These are phyloP conservation scores for Pseudoneurospora amorphoporcata DNA, from an alignment of 495 filamentous ascomycete species.

Conservation along the genomic window DNA sequence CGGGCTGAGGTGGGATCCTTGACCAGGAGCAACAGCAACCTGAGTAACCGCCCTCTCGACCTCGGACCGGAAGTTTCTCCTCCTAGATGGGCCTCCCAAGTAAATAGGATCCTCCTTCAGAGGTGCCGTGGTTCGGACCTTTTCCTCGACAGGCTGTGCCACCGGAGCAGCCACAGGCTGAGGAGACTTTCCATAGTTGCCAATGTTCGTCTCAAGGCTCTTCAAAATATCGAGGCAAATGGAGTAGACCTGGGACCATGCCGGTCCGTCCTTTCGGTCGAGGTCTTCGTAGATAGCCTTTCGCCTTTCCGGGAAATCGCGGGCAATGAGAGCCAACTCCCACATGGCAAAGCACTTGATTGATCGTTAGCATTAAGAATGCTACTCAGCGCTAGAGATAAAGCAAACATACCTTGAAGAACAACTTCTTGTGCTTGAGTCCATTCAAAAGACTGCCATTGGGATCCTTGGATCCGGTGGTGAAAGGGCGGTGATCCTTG, in stretches of 20 bases:
- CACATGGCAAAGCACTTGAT: slow-evolving; percentile 72
- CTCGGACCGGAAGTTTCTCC: slow-evolving; percentile 32
- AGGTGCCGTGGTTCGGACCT: slow-evolving; percentile 29
- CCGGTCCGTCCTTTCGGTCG: slow-evolving; percentile 65
- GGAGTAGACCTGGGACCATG: slow-evolving; percentile 68
- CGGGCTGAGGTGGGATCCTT: slow-evolving; percentile 34
- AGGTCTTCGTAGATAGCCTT: slow-evolving; percentile 83
- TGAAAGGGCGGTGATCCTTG: slow-evolving; percentile 75
- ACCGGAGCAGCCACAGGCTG: slow-evolving; percentile 19
- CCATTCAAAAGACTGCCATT: slow-evolving; percentile 84
- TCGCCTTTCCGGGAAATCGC: slow-evolving; percentile 59
- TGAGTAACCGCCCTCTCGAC: slow-evolving; percentile 44
- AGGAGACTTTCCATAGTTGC: slow-evolving; percentile 43
- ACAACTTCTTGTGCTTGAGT: slow-evolving; percentile 60
- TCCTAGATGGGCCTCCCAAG: slow-evolving; percentile 34
- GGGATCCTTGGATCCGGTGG: slow-evolving; percentile 73
- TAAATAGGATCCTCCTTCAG: slow-evolving; percentile 53
- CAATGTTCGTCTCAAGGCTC: slow-evolving; percentile 53
- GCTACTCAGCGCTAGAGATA: not conserved
- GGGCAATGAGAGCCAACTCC: slow-evolving; percentile 74
- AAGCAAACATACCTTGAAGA: slow-evolving; percentile 41
- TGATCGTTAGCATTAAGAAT: slow-evolving; percentile 11
- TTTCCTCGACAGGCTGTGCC: slow-evolving; percentile 17
- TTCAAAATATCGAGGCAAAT: slow-evolving; percentile 58
- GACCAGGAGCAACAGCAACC: slow-evolving; percentile 49